A percentile compares a stretch with the other conserved stretches of the same genome.
Conservation (phyloP, 202 grass and related monocot species). For the Carex arenaria region DNA sequence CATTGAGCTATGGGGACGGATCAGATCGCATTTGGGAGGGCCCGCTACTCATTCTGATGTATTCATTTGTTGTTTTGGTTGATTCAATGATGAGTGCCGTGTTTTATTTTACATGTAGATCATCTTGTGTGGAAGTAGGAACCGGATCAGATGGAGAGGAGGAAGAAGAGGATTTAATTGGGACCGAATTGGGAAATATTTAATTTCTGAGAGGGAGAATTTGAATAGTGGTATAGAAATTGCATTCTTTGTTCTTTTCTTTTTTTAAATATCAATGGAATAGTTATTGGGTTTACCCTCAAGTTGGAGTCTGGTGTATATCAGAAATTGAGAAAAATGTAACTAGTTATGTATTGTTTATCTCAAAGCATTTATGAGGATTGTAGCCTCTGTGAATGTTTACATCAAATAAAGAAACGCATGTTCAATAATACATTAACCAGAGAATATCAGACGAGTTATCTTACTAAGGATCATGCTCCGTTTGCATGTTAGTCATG, state of each 20-base stretch:
- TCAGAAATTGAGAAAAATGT: constrained; percentile 19
- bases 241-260: not conserved
- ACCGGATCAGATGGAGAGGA: constrained; percentile 25
- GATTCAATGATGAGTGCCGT: constrained; percentile 88
- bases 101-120: constrained; percentile 97
- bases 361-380: not conserved
- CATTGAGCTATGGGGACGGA: constrained; percentile 84
- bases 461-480: not conserved
- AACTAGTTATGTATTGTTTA: constrained; percentile 6
- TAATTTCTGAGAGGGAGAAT: constrained; percentile 35
- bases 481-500: not conserved
- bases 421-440: not conserved
- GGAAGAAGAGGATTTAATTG: constrained; percentile 45
- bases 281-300: not conserved
- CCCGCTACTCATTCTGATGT: constrained; percentile 84
- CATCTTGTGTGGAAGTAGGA: constrained; percentile 41
- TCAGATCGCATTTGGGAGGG: constrained; percentile 87
- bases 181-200: constrained; percentile 19
- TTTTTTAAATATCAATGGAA: not conserved
- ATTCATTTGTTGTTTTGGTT: constrained; percentile 73
- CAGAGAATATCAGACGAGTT: not conserved
- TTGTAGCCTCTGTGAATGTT: not conserved
- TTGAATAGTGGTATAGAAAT: constrained; percentile 4
- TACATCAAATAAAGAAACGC: not conserved
- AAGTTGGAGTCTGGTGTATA: not conserved